Conservation (phyloP, 2,329 filamentous ascomycete genomes). For the Colletotrichum acutatum region DNA sequence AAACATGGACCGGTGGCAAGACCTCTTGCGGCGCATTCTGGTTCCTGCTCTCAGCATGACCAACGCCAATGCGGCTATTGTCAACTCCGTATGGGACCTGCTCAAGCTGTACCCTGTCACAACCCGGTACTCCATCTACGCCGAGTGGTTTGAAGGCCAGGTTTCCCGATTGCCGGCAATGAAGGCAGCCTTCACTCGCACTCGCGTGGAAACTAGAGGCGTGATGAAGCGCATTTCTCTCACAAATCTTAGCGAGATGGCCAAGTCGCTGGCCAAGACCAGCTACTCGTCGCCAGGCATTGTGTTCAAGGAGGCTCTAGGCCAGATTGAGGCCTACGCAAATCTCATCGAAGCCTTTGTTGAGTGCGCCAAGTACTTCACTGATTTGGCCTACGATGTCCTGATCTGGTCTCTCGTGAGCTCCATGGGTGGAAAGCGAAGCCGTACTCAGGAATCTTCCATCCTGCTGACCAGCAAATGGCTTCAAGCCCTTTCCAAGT, state of each 20-base stretch:
- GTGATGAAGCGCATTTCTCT: conserved; percentile 91
- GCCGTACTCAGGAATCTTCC: conserved; percentile 70
- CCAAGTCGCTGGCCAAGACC: conserved; percentile 89
- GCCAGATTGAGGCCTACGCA: conserved; percentile 92
- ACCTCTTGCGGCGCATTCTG: conserved; percentile 84
- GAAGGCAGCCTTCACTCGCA: conserved; percentile 79
- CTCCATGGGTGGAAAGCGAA: conserved; percentile 70
- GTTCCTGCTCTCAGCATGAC: conserved; percentile 89
- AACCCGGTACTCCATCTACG: conserved; percentile 87
- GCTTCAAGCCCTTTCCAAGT: conserved; percentile 90
- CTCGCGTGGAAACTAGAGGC: conserved; percentile 82
- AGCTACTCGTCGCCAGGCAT: conserved; percentile 90
- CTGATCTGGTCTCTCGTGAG: conserved; percentile 92
- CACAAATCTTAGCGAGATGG: conserved; percentile 87
- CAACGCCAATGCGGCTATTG: conserved; percentile 83
- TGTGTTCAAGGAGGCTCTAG: conserved; percentile 89
- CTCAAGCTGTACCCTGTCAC: conserved; percentile 81
- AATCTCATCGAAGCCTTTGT: conserved; percentile 96
- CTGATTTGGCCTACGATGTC: conserved; percentile 90
- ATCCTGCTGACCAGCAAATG: conserved; percentile 86
- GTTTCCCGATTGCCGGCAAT: conserved; percentile 83
- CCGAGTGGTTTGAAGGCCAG: conserved; percentile 89
- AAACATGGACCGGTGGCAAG: conserved; percentile 85
- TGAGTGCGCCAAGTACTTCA: conserved; percentile 94
- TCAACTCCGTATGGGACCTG: conserved; percentile 88